phyloP scores from a whole-genome alignment of 208 protist genomes.

The Tritrichomonas musculus region DNA sequence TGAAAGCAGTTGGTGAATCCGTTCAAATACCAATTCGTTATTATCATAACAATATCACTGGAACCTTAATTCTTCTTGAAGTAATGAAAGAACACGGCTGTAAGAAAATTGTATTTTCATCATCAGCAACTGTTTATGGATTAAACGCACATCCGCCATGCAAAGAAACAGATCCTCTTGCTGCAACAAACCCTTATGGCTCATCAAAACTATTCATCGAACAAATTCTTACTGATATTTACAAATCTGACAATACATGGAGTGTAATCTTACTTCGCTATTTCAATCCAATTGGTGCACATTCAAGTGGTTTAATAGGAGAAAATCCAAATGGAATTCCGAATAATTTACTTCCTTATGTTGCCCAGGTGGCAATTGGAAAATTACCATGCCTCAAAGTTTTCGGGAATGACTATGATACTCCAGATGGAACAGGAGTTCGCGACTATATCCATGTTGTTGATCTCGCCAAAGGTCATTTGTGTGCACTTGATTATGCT shows the following conservation, averaged over 20 bases:
- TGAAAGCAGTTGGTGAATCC: constrained; percentile 49
- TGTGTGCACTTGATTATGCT: constrained; percentile 40
- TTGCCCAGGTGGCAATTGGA: constrained; percentile 67
- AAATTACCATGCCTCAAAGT: constrained; percentile 44
- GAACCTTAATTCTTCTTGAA: constrained; percentile 76
- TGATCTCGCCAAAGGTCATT: constrained; percentile 35
- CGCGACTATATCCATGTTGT: no score
- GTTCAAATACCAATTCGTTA: constrained; percentile 67
- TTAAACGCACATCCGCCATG: constrained; percentile 44
- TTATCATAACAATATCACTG: constrained; percentile 88
- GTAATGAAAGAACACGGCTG: constrained; percentile 73
- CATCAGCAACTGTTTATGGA: constrained; percentile 80
- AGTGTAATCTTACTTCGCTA: constrained; percentile 71
- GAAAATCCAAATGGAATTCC: constrained; percentile 79
- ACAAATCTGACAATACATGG: constrained; percentile 69
- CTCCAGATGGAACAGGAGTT: constrained; percentile 58
- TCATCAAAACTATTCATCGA: constrained; percentile 72
- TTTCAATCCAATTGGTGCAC: constrained; percentile 93
- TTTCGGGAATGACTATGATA: constrained; percentile 54
- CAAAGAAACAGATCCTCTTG: constrained; percentile 48
- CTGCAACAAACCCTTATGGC: constrained; percentile 89
- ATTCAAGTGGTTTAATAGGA: constrained; percentile 80
- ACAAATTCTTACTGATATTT: constrained; percentile 73
- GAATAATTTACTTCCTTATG: constrained; percentile 91
- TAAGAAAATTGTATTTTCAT: constrained; percentile 87